Evolutionary conservation across 2,329 filamentous ascomycete genomes (phyloP).

Genomic region (Daldinia sp.): DNA sequence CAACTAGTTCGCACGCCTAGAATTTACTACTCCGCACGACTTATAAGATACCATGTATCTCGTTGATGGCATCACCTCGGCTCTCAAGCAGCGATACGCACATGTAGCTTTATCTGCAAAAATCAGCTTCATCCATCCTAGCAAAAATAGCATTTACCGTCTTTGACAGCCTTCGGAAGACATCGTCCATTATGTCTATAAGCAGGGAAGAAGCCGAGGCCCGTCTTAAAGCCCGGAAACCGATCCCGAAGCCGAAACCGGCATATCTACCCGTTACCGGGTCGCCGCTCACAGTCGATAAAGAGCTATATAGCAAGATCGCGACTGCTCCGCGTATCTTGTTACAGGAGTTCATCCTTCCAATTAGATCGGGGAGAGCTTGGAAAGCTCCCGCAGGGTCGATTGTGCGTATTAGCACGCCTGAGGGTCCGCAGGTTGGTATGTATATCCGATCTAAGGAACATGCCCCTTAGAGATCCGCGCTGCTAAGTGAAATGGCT

Average conservation of each 20-base stretch:
- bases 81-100: not conserved
- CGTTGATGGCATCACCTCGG: not conserved
- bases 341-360: slow-evolving; percentile 66
- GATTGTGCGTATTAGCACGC: slow-evolving; percentile 77
- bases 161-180: not conserved
- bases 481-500: slow-evolving; percentile 44
- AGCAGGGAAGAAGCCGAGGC: slow-evolving; percentile 40
- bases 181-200: slow-evolving; percentile 27
- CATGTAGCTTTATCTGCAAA: not conserved
- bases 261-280: slow-evolving; percentile 57
- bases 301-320: slow-evolving; percentile 67
- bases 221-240: slow-evolving; percentile 54
- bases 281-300: slow-evolving; percentile 56
- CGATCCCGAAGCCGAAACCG: slow-evolving; percentile 57
- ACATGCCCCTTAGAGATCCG: not conserved
- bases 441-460: slow-evolving; percentile 41
- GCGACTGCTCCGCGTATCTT: slow-evolving; percentile 56
- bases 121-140: not conserved
- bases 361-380: slow-evolving; percentile 76
- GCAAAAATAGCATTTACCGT: not conserved
- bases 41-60: slow-evolving; percentile 1
- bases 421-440: slow-evolving; percentile 77
- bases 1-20: slow-evolving; percentile 11
- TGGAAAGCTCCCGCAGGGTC: slow-evolving; percentile 75
- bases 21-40: slow-evolving; percentile 13